A percentile compares a stretch with the other conserved stretches of the same genome.
Conservation (phyloP, 208 protist genomes). For the Tritrichomonas musculus region DNA sequence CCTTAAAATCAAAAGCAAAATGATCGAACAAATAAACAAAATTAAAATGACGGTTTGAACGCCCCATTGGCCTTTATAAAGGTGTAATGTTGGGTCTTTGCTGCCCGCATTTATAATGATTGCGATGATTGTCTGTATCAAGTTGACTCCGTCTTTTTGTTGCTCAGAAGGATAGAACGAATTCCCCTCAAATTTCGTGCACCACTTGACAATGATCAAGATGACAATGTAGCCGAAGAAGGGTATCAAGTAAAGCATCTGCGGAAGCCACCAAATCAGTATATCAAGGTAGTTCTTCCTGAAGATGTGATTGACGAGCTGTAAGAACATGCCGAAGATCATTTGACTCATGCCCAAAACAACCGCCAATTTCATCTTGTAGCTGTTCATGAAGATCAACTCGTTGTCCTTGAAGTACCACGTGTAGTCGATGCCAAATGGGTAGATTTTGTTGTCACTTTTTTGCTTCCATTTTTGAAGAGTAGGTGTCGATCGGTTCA, state of each 20-base stretch:
- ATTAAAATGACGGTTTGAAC: constrained; percentile 4
- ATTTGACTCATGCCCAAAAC: constrained; percentile 74
- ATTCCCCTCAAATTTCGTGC: constrained; percentile 56
- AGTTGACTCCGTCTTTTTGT: neutral
- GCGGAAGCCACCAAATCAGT: constrained; percentile 73
- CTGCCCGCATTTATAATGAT: neutral
- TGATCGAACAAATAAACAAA: constrained; percentile 34
- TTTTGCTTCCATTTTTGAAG: neutral
- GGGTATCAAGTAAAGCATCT: constrained; percentile 80
- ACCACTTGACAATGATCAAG: constrained; percentile 95
- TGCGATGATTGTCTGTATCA: constrained; percentile 12
- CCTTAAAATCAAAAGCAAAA: constrained; percentile 20
- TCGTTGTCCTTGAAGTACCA: constrained; percentile 70
- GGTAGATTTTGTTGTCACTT: constrained; percentile 37
- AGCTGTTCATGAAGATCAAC: constrained; percentile 88
- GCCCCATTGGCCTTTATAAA: neutral
- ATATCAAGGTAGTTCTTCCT: neutral
- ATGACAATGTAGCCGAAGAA: constrained; percentile 81
- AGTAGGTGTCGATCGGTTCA: neutral
- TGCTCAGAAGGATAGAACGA: neutral
- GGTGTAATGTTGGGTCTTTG: neutral
- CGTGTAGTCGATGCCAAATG: constrained; percentile 61
- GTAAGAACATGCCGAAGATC: constrained; percentile 81
- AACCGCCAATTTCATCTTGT: constrained; percentile 97
- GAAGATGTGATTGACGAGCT: constrained; percentile 67